Base-by-base conservation (phyloP, 2,329 filamentous ascomycete species). In the Colletotrichum incanum region DNA sequence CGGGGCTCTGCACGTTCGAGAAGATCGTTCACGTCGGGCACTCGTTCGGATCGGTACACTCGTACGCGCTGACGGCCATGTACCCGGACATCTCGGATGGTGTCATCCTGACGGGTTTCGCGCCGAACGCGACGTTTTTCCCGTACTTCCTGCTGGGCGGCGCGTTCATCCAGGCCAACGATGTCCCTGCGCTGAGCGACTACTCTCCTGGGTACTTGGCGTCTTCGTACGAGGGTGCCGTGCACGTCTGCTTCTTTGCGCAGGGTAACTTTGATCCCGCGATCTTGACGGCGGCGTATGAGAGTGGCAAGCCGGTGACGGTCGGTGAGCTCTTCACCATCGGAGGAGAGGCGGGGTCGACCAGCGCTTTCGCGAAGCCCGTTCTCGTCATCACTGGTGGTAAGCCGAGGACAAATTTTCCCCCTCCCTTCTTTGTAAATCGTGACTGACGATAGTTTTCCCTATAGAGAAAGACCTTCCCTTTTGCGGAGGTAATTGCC, bases 401-500 rank as follows among this genome's bases (percentile, higher is more conserved):
- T 85, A 72, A 78, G 81, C 73, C 34, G 9, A 5, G 16, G 11
- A 37, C 20, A 11, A 20, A 1, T 16, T 5, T 3, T 12, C 1
- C 11, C 8, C 11, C 20, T 4, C 28, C 16, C 20, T n/a, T 2
- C 14, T 28, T 8, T 11, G n/a, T 34, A 18, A 37, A 31, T 69
- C 69, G 28, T n/a, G 23, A 12, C 26, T 58, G 2, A 52, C 34
- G 3, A 8, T 6, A n/a, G 14, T 34, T 8, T 4, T 18, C 49
- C 14, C 31, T 18, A 3, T 18, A 86, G 84, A 84, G 26, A 78
- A 79, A 16, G 87, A 91, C 60, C 70, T 87, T 14, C 86, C 88
- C 7, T 92, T 90, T 79, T 93, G 91, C 71, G 91, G 90, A 4
- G 88, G 89, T 34, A 86, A 92, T 78, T 92, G 90, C 80, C 76